phyloP scores from a whole-genome alignment of 495 filamentous ascomycete genomes.

The Aspergillus asperescens region DNA sequence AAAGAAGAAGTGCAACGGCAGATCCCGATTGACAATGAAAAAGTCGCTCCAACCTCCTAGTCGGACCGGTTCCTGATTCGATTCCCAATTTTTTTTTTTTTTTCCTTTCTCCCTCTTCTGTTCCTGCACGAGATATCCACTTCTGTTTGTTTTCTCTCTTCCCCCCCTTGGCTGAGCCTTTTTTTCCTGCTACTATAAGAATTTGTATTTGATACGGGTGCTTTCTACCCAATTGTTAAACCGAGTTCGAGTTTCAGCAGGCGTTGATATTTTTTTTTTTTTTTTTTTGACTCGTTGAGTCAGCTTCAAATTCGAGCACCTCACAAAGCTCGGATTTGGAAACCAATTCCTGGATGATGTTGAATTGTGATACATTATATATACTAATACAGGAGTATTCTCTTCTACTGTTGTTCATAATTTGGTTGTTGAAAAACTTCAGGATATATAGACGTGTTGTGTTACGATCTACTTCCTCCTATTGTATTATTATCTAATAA shows the following conservation, averaged over 20 bases:
- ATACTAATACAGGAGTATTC: background rate
- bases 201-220: constrained; percentile 5
- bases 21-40: constrained; percentile 21
- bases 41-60: constrained; percentile 17
- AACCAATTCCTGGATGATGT: background rate
- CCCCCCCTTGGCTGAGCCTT: constrained; percentile 17
- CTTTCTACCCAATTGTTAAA: constrained; percentile 1
- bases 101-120: constrained; percentile 9
- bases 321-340: background rate
- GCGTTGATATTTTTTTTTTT: constrained; percentile 17
- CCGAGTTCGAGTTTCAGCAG: constrained; percentile 6
- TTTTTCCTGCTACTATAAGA: constrained; percentile 11
- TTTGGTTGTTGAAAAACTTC: too few relatives aligned
- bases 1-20: constrained; percentile 26
- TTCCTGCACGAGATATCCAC: constrained; percentile 21
- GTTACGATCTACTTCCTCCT: background rate
- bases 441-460: background rate
- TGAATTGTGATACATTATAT: background rate
- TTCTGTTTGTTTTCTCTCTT: constrained; percentile 15
- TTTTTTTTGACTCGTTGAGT: background rate
- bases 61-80: background rate
- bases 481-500: too few relatives aligned
- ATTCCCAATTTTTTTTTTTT: background rate
- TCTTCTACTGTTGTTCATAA: background rate
- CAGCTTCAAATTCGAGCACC: background rate